Base-by-base conservation (phyloP, 2,329 filamentous ascomycete species). In the Trichoderma gracile region DNA sequence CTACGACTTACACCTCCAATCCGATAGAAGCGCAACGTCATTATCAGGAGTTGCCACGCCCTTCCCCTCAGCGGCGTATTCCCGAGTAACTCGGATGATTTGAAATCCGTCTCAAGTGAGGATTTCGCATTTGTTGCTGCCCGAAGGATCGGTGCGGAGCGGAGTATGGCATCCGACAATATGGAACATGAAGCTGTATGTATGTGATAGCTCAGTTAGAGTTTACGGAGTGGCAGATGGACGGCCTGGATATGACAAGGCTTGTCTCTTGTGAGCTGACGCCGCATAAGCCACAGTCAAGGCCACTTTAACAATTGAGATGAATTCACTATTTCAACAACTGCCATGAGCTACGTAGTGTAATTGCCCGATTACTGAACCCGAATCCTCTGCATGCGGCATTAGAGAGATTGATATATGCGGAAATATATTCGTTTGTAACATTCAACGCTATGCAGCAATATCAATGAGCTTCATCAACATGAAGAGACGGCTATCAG, bases 91-190 rank as follows among this genome's bases (percentile, higher is more conserved):
- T 27, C n/a, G 6, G 3, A 17, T 62, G 58, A 62, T 62, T 62
- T 62, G 58, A 62, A 62, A 62, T 62, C 58, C 19, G 19, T 9
- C 45, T 52, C 33, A n/a, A n/a, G 43, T 14, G 17, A 23, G 30
- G 38, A 2, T 38, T 38, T 23, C 17, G 23, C 30, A 2, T 52
- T 43, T 33, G 25, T 5, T 17, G 5, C 42, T 30, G 45, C 10
- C 15, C 5, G n/a, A 46, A 25, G 33, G 33, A 55, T 30, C 50
- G 50, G n/a, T 19, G 30, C 33, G 49, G 23, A 54, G 40, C 19
- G 38, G 40, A 40, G 23, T 12, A 14, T 12, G 40, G 58, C 23
- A 5, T 21, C 38, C 47, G 42, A 21, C 23, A 30, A 33, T 15
- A 40, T 49, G 58, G 45, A 30, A 12, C n/a, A 45, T 45, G 25